phyloP scores from a whole-genome alignment of 805 yeast species.

The Suhomyces tanzawaensis region DNA sequence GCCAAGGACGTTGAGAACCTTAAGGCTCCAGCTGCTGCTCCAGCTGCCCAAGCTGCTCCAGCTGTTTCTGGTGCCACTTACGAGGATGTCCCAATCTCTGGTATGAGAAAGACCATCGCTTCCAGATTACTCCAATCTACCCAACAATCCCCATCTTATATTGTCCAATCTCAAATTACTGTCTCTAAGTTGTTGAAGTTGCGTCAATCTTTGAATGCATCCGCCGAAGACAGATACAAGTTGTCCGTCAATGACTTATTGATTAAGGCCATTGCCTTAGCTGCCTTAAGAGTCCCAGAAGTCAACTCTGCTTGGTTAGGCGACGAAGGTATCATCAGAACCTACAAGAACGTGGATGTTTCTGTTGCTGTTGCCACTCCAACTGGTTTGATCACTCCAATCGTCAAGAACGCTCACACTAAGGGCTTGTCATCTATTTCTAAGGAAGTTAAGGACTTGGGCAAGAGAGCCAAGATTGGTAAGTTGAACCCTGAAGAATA shows the following conservation, averaged over 20 bases:
- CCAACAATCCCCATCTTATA: slow-evolving; percentile 85
- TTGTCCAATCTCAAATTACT: slow-evolving; percentile 82
- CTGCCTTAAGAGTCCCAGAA: slow-evolving; percentile 86
- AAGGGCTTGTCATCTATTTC: slow-evolving; percentile 88
- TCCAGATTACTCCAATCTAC: slow-evolving; percentile 83
- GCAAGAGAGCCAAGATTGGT: slow-evolving; percentile 92
- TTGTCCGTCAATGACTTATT: slow-evolving; percentile 91
- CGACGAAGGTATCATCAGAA: slow-evolving; percentile 85
- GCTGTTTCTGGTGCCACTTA: slow-evolving; percentile 56
- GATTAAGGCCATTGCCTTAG: slow-evolving; percentile 91
- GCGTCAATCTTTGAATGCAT: slow-evolving; percentile 82
- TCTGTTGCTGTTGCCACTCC: slow-evolving; percentile 99
- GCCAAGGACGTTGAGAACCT: slow-evolving; percentile 84
- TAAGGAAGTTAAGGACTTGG: slow-evolving; percentile 81
- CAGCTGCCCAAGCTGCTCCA: slow-evolving; percentile 45
- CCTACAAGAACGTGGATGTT: slow-evolving; percentile 87
- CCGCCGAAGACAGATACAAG: slow-evolving; percentile 83
- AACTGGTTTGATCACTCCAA: slow-evolving; percentile 95
- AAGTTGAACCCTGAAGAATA: slow-evolving; percentile 94
- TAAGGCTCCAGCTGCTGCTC: slow-evolving; percentile 45
- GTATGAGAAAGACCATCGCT: slow-evolving; percentile 94
- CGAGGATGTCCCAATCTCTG: slow-evolving; percentile 81
- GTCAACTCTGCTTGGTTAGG: slow-evolving; percentile 94
- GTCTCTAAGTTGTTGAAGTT: slow-evolving; percentile 89
- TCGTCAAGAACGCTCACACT: slow-evolving; percentile 80